Evolutionary conservation across 2,329 filamentous ascomycete species (phyloP).

Genomic region (Colletotrichum eremochloae): DNA sequence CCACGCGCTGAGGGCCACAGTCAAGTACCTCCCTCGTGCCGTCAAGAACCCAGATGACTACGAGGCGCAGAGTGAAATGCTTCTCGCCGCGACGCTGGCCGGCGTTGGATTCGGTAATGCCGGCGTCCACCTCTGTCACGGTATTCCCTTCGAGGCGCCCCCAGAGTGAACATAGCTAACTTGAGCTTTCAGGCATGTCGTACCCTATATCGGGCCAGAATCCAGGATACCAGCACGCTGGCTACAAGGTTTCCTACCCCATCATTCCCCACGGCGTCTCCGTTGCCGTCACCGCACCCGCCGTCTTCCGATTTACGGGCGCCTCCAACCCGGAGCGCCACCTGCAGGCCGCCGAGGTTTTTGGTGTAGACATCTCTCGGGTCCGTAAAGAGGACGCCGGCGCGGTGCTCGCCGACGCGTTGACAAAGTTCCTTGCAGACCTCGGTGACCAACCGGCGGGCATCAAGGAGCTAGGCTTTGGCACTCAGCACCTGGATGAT

Average conservation of each 20-base stretch:
- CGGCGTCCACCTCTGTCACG: constrained; percentile 84
- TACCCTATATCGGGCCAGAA: constrained; percentile 98
- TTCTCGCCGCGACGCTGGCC: constrained; percentile 92
- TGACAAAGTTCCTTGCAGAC: constrained; percentile 83
- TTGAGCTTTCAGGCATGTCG: constrained; percentile 78
- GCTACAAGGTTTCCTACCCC: constrained; percentile 59
- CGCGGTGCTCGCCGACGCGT: constrained; percentile 85
- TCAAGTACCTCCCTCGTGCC: constrained; percentile 92
- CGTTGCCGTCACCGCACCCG: constrained; percentile 92
- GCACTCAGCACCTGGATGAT: constrained; percentile 78
- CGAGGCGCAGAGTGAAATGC: constrained; percentile 95
- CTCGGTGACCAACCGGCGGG: constrained; percentile 93
- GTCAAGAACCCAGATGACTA: constrained; percentile 89
- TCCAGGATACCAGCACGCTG: constrained; percentile 64
- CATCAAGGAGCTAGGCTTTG: constrained; percentile 86
- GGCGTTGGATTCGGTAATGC: constrained; percentile 98
- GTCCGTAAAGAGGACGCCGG: constrained; percentile 92
- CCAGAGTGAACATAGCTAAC: constrained; percentile 6
- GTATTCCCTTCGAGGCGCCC: constrained; percentile 51
- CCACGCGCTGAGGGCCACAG: constrained; percentile 82
- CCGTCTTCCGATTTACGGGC: constrained; percentile 93
- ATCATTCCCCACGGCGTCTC: constrained; percentile 97
- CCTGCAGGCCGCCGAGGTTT: constrained; percentile 87
- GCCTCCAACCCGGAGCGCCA: constrained; percentile 94
- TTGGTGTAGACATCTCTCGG: constrained; percentile 89